Evolutionary conservation across 2,329 filamentous ascomycete species (phyloP).

Genomic region (Mycosphaerella sp.): DNA sequence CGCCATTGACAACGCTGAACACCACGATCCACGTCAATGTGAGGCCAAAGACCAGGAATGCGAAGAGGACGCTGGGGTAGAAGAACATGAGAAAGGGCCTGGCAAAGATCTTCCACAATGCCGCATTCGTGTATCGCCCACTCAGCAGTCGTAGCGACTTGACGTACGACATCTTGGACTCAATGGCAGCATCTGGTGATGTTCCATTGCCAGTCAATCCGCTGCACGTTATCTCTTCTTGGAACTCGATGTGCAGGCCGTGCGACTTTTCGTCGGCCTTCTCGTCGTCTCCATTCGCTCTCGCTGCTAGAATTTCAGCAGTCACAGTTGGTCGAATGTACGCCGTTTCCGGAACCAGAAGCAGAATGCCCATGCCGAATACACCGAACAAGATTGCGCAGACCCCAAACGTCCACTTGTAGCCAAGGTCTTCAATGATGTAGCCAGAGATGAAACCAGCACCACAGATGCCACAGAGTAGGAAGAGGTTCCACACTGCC

Average conservation of each 20-base stretch:
- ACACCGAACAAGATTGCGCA: constrained; percentile 36
- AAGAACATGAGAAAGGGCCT: constrained; percentile 32
- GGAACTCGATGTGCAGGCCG: constrained; percentile 14
- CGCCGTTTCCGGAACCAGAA: constrained; percentile 31
- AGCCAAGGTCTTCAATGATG: constrained; percentile 38
- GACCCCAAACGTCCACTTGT: constrained; percentile 38
- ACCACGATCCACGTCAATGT: constrained; percentile 40
- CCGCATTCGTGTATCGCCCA: constrained; percentile 31
- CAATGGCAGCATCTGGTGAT: constrained; percentile 7
- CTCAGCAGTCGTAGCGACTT: constrained; percentile 29
- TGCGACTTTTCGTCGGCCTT: constrained; percentile 15
- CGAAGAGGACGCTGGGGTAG: constrained; percentile 37
- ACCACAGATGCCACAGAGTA: constrained; percentile 37
- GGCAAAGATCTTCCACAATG: constrained; percentile 33
- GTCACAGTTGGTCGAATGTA: constrained; percentile 20
- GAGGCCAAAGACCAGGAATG: constrained; percentile 40
- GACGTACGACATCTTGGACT: constrained; percentile 29
- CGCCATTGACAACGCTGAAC: constrained; percentile 44
- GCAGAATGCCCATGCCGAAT: constrained; percentile 27
- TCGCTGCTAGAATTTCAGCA: background rate
- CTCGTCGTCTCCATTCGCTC: constrained; percentile 14
- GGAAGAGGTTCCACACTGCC: constrained; percentile 37
- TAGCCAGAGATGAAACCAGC: constrained; percentile 37
- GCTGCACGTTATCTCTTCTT: background rate
- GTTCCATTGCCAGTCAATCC: constrained; percentile 18